A percentile compares a stretch with the other conserved stretches of the same genome.
Conservation (phyloP, 306 rosid genomes). For the Arachis hypogaea region DNA sequence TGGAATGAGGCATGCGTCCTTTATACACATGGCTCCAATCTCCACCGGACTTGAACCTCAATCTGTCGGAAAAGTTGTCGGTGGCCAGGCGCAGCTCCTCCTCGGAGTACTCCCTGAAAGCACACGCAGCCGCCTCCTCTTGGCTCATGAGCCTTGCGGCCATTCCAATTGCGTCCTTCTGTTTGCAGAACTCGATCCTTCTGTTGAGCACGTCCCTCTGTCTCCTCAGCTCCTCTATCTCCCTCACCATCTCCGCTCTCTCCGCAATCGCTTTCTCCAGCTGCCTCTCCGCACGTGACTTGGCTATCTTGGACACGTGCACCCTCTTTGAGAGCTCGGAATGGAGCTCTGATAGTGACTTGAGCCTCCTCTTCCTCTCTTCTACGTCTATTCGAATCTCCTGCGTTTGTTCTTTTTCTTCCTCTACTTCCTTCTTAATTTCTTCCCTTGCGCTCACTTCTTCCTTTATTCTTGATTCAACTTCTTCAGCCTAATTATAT, state of each 20-base stretch:
- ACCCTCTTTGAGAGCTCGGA: conserved; percentile 61
- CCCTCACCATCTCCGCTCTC: conserved; percentile 53
- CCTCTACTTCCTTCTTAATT: conserved; percentile 43
- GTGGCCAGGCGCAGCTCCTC: conserved; percentile 76
- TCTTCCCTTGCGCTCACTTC: conserved; percentile 45
- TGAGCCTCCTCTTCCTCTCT: conserved; percentile 58
- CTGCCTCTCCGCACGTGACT: conserved; percentile 44
- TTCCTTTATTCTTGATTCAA: conserved; percentile 52
- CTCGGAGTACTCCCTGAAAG: conserved; percentile 57
- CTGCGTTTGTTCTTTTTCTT: conserved; percentile 45
- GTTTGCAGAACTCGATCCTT: conserved; percentile 73
- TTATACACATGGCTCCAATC: conserved; percentile 49
- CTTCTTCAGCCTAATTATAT: conserved; percentile 51
- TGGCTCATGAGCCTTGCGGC: conserved; percentile 31
- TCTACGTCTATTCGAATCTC: conserved; percentile 50
- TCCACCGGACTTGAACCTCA: conserved; percentile 53
- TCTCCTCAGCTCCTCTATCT: conserved; percentile 56
- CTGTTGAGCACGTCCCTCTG: conserved; percentile 69
- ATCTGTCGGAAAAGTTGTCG: conserved; percentile 54
- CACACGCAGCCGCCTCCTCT: conserved; percentile 30
- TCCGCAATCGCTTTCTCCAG: conserved; percentile 48
- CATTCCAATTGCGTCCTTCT: conserved; percentile 76
- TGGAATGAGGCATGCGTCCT: conserved; percentile 64
- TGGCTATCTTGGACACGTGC: conserved; percentile 42
- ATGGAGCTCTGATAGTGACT: conserved; percentile 52